These are phyloP conservation scores for Secale cereale DNA, from an alignment of 176 grass and related monocot species.

Conservation along the genomic window DNA sequence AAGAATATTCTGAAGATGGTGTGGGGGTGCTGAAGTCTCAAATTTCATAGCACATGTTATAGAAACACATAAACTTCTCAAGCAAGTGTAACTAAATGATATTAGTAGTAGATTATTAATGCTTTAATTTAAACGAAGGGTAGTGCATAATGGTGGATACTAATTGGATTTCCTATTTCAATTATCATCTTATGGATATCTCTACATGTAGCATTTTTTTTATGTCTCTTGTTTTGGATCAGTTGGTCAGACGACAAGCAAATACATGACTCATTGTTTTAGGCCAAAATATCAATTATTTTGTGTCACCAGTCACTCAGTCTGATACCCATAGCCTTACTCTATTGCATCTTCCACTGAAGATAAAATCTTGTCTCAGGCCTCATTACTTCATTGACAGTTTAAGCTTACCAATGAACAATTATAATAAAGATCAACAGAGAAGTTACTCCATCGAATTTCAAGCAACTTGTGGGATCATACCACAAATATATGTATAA, in stretches of 20 bases:
- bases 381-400: not conserved
- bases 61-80: constrained; percentile 14
- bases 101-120: not conserved
- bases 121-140: not conserved
- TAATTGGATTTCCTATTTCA: constrained; percentile 14
- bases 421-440: constrained; percentile 5
- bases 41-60: not conserved
- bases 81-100: constrained; percentile 1
- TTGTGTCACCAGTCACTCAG: not conserved
- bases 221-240: not conserved
- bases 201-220: not conserved
- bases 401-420: not conserved
- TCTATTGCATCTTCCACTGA: not conserved
- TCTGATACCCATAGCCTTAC: not conserved
- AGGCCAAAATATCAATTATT: constrained; percentile 11
- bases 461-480: constrained; percentile 7
- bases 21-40: not conserved
- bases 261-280: constrained; percentile 2
- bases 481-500: not conserved
- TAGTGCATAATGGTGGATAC: not conserved
- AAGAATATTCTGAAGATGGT: not conserved
- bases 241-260: not conserved
- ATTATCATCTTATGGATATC: not conserved
- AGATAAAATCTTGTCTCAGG: not conserved
- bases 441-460: not conserved